These are phyloP conservation scores for Daldinia sp. DNA, from an alignment of 2,329 filamentous ascomycete species.

Conservation along the genomic window DNA sequence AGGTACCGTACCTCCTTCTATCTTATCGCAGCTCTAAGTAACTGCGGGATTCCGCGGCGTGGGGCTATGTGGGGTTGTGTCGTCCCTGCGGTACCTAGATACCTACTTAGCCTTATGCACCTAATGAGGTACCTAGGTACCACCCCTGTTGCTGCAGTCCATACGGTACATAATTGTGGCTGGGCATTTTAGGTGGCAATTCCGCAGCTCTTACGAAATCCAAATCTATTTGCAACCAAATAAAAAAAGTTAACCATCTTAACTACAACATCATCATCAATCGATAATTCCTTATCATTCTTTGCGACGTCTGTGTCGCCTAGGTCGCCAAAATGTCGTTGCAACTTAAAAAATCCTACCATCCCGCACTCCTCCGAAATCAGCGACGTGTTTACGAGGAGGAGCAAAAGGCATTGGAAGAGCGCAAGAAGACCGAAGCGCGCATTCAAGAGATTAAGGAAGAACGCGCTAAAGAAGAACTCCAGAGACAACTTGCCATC, in stretches of 20 bases:
- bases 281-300: neutral
- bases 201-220: neutral
- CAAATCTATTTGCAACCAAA: constrained; percentile 10
- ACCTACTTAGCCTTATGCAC: neutral
- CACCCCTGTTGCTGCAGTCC: neutral
- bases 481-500: constrained; percentile 89
- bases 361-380: constrained; percentile 90
- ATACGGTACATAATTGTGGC: constrained; percentile 18
- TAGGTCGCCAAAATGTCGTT: constrained; percentile 79
- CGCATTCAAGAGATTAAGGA: constrained; percentile 93
- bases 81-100: neutral
- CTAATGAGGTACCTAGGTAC: constrained; percentile 2
- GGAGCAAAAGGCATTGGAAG: constrained; percentile 91
- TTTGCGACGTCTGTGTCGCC: neutral
- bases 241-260: constrained; percentile 19
- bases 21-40: constrained; percentile 32
- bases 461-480: constrained; percentile 90
- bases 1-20: constrained; percentile 6
- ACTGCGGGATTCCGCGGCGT: constrained; percentile 8
- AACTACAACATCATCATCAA: constrained; percentile 8
- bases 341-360: constrained; percentile 95
- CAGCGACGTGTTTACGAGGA: constrained; percentile 91
- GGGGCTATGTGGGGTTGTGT: constrained; percentile 19
- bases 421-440: constrained; percentile 93
- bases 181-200: constrained; percentile 33